These are phyloP conservation scores for Fusarium sp. DNA, from an alignment of 2,329 filamentous ascomycete species.

Conservation along the genomic window DNA sequence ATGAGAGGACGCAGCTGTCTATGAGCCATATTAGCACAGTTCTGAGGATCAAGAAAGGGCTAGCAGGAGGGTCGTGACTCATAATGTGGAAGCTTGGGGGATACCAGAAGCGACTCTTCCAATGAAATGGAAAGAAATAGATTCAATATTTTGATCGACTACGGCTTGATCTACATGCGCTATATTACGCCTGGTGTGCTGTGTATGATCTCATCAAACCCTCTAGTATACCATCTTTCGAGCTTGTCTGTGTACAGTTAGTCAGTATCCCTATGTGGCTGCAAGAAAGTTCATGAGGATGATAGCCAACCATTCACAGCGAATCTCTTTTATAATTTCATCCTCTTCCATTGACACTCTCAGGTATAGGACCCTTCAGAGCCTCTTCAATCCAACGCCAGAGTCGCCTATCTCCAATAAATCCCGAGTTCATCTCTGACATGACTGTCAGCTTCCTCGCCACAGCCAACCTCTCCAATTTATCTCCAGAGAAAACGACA, in stretches of 20 bases:
- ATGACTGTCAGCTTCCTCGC: neutral
- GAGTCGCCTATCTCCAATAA: neutral
- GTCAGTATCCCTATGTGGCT: neutral
- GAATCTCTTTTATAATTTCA: accelerated
- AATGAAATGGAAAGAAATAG: neutral
- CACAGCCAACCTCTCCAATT: neutral
- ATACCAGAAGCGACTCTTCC: neutral
- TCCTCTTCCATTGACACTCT: neutral
- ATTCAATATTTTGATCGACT: neutral
- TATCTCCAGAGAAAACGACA: accelerated
- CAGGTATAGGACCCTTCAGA: too few relatives aligned
- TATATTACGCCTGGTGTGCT: accelerated
- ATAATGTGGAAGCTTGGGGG: neutral
- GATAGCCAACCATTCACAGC: neutral
- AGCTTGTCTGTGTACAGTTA: too few relatives aligned
- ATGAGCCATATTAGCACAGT: neutral
- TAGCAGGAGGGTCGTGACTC: neutral
- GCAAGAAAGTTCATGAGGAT: neutral
- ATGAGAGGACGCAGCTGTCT: neutral
- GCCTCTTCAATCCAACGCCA: neutral
- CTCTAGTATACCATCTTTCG: neutral
- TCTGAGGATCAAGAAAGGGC: conserved; percentile 2
- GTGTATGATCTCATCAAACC: neutral
- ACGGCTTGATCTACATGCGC: accelerated
- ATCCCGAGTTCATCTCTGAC: neutral